phyloP scores from a whole-genome alignment of 129 eudicot genomes.

The Tagetes patula region DNA sequence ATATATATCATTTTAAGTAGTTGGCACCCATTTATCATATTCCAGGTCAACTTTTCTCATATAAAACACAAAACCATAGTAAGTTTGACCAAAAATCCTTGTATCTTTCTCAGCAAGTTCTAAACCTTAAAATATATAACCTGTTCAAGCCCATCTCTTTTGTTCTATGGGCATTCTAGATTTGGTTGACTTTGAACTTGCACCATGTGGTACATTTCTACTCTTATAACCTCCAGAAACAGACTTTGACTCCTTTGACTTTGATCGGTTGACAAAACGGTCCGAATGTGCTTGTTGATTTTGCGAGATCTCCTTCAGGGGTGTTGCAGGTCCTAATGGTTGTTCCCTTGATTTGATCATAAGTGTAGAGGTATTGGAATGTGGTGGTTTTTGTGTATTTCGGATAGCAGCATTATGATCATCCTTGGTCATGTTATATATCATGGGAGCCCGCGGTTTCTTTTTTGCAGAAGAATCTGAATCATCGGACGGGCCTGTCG shows the following conservation, averaged over 20 bases:
- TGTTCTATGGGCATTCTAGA: conserved; percentile 36
- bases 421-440: conserved; percentile 13
- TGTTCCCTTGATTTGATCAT: conserved; percentile 19
- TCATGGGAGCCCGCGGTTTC: conserved; percentile 17
- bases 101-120: background rate
- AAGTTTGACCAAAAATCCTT: background rate
- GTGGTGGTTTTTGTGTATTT: conserved; percentile 24
- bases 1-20: background rate
- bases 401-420: background rate
- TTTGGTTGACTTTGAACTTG: conserved; percentile 22
- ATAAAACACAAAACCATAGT: background rate
- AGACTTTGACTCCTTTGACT: conserved; percentile 31
- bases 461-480: conserved; percentile 50
- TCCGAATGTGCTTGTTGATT: conserved; percentile 38
- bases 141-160: conserved; percentile 61
- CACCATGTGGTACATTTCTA: conserved; percentile 13
- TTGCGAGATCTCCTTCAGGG: conserved; percentile 53
- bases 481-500: conserved; percentile 81
- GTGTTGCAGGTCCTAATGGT: conserved; percentile 23
- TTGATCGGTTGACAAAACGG: conserved; percentile 20
- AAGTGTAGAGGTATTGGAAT: conserved; percentile 1
- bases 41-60: conserved; percentile 7
- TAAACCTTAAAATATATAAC: background rate
- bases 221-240: conserved; percentile 38
- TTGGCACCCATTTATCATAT: conserved; percentile 5